Evolutionary conservation across 2,329 filamentous ascomycete species (phyloP).

Genomic region (Pyrenophora graminea): DNA sequence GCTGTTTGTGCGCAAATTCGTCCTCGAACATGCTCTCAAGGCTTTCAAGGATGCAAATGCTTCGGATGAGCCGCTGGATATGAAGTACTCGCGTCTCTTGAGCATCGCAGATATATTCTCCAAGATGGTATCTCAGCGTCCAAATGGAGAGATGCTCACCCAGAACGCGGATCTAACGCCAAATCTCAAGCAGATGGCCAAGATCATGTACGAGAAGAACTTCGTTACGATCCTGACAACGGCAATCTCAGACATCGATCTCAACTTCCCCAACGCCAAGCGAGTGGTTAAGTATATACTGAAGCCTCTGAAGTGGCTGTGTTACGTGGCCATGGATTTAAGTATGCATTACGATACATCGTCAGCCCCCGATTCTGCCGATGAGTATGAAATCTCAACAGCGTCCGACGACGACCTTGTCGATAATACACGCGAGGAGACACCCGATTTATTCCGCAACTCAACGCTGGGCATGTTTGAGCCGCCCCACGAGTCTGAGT

Average conservation of each 20-base stretch:
- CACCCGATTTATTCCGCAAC: conserved; percentile 94
- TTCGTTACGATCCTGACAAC: conserved; percentile 86
- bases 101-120: conserved; percentile 90
- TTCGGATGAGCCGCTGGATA: conserved; percentile 78
- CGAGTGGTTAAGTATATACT: conserved; percentile 96
- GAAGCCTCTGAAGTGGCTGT: conserved; percentile 83
- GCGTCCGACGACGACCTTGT: conserved; percentile 85
- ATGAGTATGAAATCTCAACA: conserved; percentile 90
- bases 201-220: conserved; percentile 98
- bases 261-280: conserved; percentile 92
- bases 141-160: conserved; percentile 44
- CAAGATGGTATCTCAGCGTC: conserved; percentile 74
- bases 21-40: conserved; percentile 88
- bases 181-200: conserved; percentile 82
- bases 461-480: conserved; percentile 95
- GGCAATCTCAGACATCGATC: conserved; percentile 92
- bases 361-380: conserved; percentile 63
- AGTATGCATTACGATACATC: conserved; percentile 81
- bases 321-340: conserved; percentile 81
- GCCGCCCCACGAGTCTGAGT: conserved; percentile 78
- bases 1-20: conserved; percentile 90
- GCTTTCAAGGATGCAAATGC: conserved; percentile 86
- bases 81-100: conserved; percentile 85
- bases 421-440: conserved; percentile 76
- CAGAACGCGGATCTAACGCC: conserved; percentile 42